A percentile compares a stretch with the other conserved stretches of the same genome.
Conservation (phyloP, 768 basidiomycete species). For the Calocybe indica region DNA sequence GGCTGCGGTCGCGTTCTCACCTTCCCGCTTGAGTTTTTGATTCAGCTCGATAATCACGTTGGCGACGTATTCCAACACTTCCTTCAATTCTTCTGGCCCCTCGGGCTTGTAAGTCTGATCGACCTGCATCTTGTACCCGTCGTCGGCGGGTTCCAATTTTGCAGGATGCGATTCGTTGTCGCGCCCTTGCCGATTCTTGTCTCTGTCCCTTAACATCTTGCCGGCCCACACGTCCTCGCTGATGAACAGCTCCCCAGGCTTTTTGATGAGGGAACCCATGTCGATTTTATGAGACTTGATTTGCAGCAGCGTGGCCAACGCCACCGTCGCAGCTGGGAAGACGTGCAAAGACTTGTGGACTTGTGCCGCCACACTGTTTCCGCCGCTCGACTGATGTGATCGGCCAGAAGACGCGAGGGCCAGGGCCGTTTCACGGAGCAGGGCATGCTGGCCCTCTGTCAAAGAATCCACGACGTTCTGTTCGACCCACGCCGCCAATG, state of each 20-base stretch:
- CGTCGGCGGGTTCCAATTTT: not conserved
- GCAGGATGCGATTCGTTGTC: not conserved
- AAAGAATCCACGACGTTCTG: constrained; percentile 38
- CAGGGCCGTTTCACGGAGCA: constrained; percentile 33
- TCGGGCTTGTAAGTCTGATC: constrained; percentile 24
- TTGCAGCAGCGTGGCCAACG: constrained; percentile 34
- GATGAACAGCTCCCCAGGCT: constrained; percentile 39
- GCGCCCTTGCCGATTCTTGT: constrained; percentile 3
- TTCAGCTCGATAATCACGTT: constrained; percentile 43
- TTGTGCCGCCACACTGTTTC: constrained; percentile 23
- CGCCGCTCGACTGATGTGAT: constrained; percentile 6
- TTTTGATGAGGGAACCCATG: constrained; percentile 43
- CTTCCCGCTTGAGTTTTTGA: constrained; percentile 14
- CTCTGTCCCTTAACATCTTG: constrained; percentile 30
- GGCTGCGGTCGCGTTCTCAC: constrained; percentile 6
- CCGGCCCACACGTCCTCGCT: constrained; percentile 52
- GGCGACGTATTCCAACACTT: constrained; percentile 55
- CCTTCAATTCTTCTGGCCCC: constrained; percentile 42
- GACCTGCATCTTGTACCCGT: not conserved
- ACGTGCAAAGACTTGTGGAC: constrained; percentile 34
- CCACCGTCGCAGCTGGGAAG: constrained; percentile 34
- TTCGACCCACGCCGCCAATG: constrained; percentile 38
- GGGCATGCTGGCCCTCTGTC: constrained; percentile 40
- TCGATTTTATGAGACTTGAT: constrained; percentile 45
- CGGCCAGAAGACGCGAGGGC: not conserved